A percentile compares a stretch with the other conserved stretches of the same genome.
These are phyloP conservation scores for Neurospora tetrasperma DNA, from an alignment of 495 filamentous ascomycete species.

Conservation along the genomic window DNA sequence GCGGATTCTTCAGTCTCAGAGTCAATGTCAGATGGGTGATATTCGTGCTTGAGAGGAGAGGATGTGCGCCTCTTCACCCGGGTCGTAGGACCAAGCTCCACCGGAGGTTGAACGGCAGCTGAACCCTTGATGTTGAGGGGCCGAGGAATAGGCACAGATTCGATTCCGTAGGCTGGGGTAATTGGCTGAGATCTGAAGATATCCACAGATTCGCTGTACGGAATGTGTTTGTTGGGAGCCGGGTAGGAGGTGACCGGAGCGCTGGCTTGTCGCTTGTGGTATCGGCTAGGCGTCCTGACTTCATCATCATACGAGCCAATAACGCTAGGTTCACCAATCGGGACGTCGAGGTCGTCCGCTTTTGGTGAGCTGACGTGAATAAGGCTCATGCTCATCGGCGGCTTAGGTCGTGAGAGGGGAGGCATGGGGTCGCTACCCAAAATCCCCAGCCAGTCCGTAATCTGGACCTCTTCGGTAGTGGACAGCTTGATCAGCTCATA, in stretches of 20 bases:
- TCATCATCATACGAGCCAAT: slow-evolving; percentile 9
- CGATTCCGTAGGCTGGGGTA: background rate
- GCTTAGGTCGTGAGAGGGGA: slow-evolving; percentile 38
- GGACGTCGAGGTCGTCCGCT: slow-evolving; percentile 51
- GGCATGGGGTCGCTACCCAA: slow-evolving; percentile 68
- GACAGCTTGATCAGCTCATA: slow-evolving; percentile 67
- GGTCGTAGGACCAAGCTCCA: slow-evolving; percentile 28
- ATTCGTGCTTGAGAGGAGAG: slow-evolving; percentile 95
- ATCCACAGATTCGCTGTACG: slow-evolving; percentile 5
- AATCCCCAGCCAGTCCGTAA: slow-evolving; percentile 79
- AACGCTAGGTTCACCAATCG: slow-evolving; percentile 58
- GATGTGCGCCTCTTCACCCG: slow-evolving; percentile 62
- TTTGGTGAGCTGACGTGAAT: slow-evolving; percentile 34
- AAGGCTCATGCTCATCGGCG: slow-evolving; percentile 21
- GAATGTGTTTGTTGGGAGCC: slow-evolving; percentile 34
- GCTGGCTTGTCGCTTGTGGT: slow-evolving; percentile 13
- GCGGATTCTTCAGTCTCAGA: slow-evolving; percentile 41
- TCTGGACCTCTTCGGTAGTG: slow-evolving; percentile 61
- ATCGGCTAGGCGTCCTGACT: slow-evolving; percentile 17
- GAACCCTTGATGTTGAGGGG: slow-evolving; percentile 39
- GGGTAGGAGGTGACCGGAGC: slow-evolving; percentile 20
- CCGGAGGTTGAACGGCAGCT: slow-evolving; percentile 38
- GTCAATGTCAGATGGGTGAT: slow-evolving; percentile 72
- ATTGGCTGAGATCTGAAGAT: background rate
- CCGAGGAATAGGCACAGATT: slow-evolving; percentile 40